These are phyloP conservation scores for Penicillium sp. DNA, from an alignment of 2,329 filamentous ascomycete species.

Conservation along the genomic window DNA sequence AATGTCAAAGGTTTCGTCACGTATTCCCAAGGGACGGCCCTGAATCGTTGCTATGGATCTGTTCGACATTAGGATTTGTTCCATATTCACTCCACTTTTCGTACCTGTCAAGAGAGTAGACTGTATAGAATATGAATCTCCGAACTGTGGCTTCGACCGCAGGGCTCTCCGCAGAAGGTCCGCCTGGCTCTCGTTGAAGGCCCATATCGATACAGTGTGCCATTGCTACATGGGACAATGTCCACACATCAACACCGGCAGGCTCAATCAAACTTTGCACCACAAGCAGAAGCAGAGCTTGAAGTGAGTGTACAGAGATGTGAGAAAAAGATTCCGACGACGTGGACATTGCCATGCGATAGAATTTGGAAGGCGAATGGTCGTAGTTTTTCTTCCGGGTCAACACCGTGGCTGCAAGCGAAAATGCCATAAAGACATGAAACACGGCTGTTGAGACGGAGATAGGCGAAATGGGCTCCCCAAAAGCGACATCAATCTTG, in stretches of 20 bases:
- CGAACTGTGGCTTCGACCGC: slow-evolving; percentile 14
- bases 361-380: slow-evolving; percentile 37
- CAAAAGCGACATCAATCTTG: slow-evolving; percentile 12
- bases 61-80: background rate
- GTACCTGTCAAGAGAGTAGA: slow-evolving; percentile 40
- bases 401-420: slow-evolving; percentile 37
- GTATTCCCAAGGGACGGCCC: slow-evolving; percentile 40
- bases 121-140: slow-evolving; percentile 36
- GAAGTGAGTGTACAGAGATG: slow-evolving; percentile 36
- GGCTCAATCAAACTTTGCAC: slow-evolving; percentile 38
- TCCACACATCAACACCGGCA: slow-evolving; percentile 40
- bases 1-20: slow-evolving; percentile 42
- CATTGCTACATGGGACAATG: slow-evolving; percentile 38
- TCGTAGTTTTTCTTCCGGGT: slow-evolving; percentile 36
- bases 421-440: slow-evolving; percentile 40
- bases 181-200: slow-evolving; percentile 36
- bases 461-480: slow-evolving; percentile 13
- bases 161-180: slow-evolving; percentile 2
- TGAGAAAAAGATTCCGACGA: slow-evolving; percentile 35
- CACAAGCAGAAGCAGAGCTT: slow-evolving; percentile 33
- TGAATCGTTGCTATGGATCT: slow-evolving; percentile 42
- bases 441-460: slow-evolving; percentile 25
- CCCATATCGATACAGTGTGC: slow-evolving; percentile 43
- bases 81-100: background rate
- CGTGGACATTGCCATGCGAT: slow-evolving; percentile 33